Conservation (phyloP, 1,284 basidiomycete species). For the Cutaneotrichosporon mucoides region DNA sequence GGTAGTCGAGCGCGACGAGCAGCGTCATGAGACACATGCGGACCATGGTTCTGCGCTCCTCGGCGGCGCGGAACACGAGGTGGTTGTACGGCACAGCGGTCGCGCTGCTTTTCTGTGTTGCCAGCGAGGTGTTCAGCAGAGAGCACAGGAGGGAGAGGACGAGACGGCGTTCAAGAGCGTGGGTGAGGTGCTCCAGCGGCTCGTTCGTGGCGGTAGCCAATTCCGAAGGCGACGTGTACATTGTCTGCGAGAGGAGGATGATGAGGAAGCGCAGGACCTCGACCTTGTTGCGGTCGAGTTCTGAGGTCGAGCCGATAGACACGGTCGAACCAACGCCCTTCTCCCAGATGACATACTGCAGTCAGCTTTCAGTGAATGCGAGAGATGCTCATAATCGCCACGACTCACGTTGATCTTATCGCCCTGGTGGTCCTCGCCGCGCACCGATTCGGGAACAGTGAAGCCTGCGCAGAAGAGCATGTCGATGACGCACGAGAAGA, state of each 20-base stretch:
- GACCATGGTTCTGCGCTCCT: conserved; percentile 65
- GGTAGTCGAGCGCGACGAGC: conserved; percentile 74
- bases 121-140: conserved; percentile 80
- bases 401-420: conserved; percentile 66
- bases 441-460: conserved; percentile 71
- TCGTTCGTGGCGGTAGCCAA: conserved; percentile 67
- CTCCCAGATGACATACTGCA: conserved; percentile 63
- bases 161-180: conserved; percentile 70
- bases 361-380: conserved; percentile 2
- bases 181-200: conserved; percentile 71
- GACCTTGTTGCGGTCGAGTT: conserved; percentile 73
- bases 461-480: conserved; percentile 87
- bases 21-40: conserved; percentile 69
- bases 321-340: conserved; percentile 79
- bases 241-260: conserved; percentile 77
- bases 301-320: conserved; percentile 62
- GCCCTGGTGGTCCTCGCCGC: conserved; percentile 59
- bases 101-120: conserved; percentile 49
- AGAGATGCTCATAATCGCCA: too few relatives aligned
- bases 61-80: conserved; percentile 77
- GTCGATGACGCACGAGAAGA: conserved; percentile 74
- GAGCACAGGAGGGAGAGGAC: conserved; percentile 86
- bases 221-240: conserved; percentile 69
- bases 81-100: conserved; percentile 74
- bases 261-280: conserved; percentile 82